phyloP scores from a whole-genome alignment of 345 rosid genomes.

The Hypericum perforatum region DNA sequence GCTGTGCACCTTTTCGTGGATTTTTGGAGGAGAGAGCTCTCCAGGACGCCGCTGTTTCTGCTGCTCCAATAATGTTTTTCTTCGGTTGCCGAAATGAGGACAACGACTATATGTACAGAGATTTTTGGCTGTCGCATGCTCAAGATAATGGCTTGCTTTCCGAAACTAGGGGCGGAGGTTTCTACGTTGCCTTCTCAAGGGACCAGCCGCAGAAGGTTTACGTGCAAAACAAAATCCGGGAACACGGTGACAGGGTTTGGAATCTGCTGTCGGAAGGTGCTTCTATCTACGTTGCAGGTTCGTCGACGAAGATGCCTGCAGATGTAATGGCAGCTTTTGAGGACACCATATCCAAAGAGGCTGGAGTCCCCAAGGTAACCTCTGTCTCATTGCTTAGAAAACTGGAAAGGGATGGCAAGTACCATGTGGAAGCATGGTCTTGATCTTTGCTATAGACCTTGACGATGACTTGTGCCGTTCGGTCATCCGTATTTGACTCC shows the following conservation, averaged over 20 bases:
- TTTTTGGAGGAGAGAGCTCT: slow-evolving; percentile 69
- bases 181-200: slow-evolving; percentile 80
- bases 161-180: slow-evolving; percentile 70
- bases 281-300: slow-evolving; percentile 71
- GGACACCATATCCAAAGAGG: slow-evolving; percentile 54
- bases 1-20: slow-evolving; percentile 95
- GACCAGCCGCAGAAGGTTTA: slow-evolving; percentile 83
- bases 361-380: slow-evolving; percentile 46
- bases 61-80: slow-evolving; percentile 70
- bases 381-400: slow-evolving; percentile 53
- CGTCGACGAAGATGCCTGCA: slow-evolving; percentile 85
- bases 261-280: slow-evolving; percentile 51
- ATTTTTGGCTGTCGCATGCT: slow-evolving; percentile 65
- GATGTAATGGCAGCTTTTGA: slow-evolving; percentile 71
- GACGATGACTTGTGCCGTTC: no score
- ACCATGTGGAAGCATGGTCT: slow-evolving; percentile 96
- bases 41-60: slow-evolving; percentile 31
- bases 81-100: slow-evolving; percentile 82
- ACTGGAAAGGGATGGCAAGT: slow-evolving; percentile 65
- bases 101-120: slow-evolving; percentile 61
- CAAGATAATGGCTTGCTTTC: slow-evolving; percentile 49
- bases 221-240: slow-evolving; percentile 77
- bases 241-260: slow-evolving; percentile 55
- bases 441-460: slow-evolving; percentile 19
- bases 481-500: no score